Conservation (phyloP, 352 stramenopile genomes). For the Globisporangium recalcitrans region DNA sequence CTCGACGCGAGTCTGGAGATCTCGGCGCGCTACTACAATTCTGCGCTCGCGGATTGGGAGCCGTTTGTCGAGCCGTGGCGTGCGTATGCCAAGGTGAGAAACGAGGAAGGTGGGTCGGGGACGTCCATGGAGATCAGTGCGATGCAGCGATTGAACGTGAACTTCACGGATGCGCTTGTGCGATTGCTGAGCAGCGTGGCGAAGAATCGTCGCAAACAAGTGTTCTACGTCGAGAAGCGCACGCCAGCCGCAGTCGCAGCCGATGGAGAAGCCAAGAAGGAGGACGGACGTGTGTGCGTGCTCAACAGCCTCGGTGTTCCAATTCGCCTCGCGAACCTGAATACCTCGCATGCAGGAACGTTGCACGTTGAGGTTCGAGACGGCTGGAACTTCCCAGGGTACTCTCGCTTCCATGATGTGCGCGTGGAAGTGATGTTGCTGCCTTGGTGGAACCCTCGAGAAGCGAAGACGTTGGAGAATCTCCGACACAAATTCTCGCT, state of each 20-base stretch:
- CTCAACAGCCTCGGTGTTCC: constrained; percentile 85
- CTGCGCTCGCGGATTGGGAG: constrained; percentile 82
- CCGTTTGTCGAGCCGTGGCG: constrained; percentile 85
- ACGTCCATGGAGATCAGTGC: constrained; percentile 77
- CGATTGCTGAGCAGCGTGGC: constrained; percentile 74
- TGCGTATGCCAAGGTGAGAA: constrained; percentile 61
- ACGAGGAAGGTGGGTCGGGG: constrained; percentile 40
- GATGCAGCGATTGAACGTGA: constrained; percentile 82
- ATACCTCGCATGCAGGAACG: constrained; percentile 76
- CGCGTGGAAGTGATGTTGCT: constrained; percentile 77
- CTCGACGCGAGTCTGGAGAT: constrained; percentile 78
- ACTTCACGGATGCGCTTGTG: constrained; percentile 81
- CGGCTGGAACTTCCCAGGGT: constrained; percentile 79
- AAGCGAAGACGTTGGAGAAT: constrained; percentile 64
- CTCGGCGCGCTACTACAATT: constrained; percentile 87
- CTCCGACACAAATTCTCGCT: constrained; percentile 78
- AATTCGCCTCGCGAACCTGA: constrained; percentile 85
- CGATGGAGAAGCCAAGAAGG: constrained; percentile 78
- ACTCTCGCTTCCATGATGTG: constrained; percentile 84
- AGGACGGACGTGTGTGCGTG: constrained; percentile 81
- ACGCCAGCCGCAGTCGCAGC: constrained; percentile 70
- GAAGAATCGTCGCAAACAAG: constrained; percentile 68
- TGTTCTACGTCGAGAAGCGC: constrained; percentile 69
- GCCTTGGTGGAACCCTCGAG: constrained; percentile 82
- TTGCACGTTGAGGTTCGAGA: constrained; percentile 80